These are phyloP conservation scores for Microcyclosporella mali DNA, from an alignment of 2,329 filamentous ascomycete species.

Conservation along the genomic window DNA sequence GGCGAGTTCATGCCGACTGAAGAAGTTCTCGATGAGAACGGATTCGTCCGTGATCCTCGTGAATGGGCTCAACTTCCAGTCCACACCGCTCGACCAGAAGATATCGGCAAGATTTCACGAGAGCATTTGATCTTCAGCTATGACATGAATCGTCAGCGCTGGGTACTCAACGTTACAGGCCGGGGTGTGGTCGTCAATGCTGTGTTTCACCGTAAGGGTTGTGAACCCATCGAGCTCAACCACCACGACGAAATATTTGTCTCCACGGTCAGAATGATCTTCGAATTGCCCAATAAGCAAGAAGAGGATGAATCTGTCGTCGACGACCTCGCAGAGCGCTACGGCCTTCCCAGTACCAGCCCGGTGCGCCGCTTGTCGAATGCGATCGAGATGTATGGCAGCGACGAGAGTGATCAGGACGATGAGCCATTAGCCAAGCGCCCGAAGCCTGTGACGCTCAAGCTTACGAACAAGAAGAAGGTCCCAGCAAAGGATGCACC, in stretches of 20 bases:
- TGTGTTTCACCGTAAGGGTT: slow-evolving; percentile 39
- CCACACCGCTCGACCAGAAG: slow-evolving; percentile 60
- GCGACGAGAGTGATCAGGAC: slow-evolving; percentile 47
- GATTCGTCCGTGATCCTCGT: slow-evolving; percentile 34
- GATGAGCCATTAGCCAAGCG: slow-evolving; percentile 29
- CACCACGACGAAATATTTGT: slow-evolving; percentile 65
- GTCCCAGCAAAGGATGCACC: slow-evolving; percentile 9
- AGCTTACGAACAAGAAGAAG: slow-evolving; percentile 15
- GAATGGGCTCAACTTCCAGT: slow-evolving; percentile 49
- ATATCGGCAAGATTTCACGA: slow-evolving; percentile 67
- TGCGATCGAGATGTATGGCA: slow-evolving; percentile 41
- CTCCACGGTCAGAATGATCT: slow-evolving; percentile 62
- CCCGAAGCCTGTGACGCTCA: slow-evolving; percentile 14
- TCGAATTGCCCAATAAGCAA: slow-evolving; percentile 61
- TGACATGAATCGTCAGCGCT: slow-evolving; percentile 56
- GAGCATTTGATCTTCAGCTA: slow-evolving; percentile 68
- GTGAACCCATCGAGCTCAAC: slow-evolving; percentile 49
- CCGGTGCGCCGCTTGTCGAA: slow-evolving; percentile 37
- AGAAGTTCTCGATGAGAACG: slow-evolving; percentile 31
- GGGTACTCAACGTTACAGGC: slow-evolving; percentile 59
- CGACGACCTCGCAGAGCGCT: slow-evolving; percentile 7
- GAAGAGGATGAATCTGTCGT: slow-evolving; percentile 49
- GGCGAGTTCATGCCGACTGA: slow-evolving; percentile 13
- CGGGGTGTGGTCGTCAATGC: slow-evolving; percentile 68
- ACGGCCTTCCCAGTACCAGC: too few relatives aligned